Percentiles rank a stretch among this genome's conserved stretches.
Evolutionary conservation across 306 rosid genomes (phyloP).

Genomic region (Inga leiocalycina): DNA sequence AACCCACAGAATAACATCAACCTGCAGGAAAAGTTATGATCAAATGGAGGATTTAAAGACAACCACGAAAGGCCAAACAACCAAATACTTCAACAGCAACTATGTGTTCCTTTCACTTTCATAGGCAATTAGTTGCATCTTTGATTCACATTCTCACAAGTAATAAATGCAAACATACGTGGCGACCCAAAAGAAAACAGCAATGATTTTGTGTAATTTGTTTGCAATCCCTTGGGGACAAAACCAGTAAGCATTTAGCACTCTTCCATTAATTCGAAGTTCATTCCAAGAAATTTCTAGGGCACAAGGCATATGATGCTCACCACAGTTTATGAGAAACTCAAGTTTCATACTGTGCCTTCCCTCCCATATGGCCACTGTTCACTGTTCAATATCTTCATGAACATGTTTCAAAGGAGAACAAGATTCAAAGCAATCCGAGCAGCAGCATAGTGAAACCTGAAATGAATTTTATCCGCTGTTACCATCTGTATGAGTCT

Average conservation of each 20-base stretch:
- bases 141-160: background rate
- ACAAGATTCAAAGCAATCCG: slow-evolving; percentile 26
- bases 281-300: background rate
- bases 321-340: slow-evolving; percentile 16
- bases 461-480: slow-evolving; percentile 23
- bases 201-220: background rate
- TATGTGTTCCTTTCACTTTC: background rate
- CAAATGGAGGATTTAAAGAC: background rate
- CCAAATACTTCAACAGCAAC: background rate
- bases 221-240: background rate
- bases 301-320: slow-evolving; percentile 22
- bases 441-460: background rate
- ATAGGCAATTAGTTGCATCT: background rate
- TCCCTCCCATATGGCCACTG: background rate
- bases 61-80: background rate
- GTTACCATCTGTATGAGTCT: slow-evolving; percentile 13
- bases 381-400: background rate
- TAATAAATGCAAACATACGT: background rate
- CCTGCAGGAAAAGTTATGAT: background rate
- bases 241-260: slow-evolving; percentile 8
- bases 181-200: background rate
- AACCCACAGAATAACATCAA: background rate
- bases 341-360: background rate
- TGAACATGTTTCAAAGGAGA: background rate
- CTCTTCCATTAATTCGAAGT: slow-evolving; percentile 5